phyloP scores from a whole-genome alignment of 768 basidiomycete genomes.

The Tylopilus subfusipes region DNA sequence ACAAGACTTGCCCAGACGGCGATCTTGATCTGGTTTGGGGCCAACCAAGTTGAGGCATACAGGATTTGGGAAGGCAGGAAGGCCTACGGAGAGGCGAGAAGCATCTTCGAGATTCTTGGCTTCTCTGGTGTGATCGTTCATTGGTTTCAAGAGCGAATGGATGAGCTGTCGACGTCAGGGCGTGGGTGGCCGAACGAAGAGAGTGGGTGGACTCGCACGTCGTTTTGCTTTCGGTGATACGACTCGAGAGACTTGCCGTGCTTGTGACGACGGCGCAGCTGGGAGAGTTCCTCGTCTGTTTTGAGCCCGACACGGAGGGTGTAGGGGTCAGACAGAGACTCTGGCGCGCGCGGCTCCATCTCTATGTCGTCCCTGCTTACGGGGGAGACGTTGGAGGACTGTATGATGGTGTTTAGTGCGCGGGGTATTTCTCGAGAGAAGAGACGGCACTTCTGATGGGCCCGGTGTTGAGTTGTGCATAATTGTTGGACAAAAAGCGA shows the following conservation, averaged over 20 bases:
- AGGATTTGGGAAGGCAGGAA: neutral
- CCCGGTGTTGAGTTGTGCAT: neutral
- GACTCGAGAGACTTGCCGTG: conserved; percentile 60
- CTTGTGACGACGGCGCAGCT: conserved; percentile 53
- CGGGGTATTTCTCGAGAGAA: neutral
- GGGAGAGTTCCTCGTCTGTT: conserved; percentile 59
- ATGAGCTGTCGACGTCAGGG: conserved; percentile 60
- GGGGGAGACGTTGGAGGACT: neutral
- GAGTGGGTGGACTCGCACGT: conserved; percentile 40
- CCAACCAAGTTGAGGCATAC: neutral
- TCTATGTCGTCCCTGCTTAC: conserved; percentile 34
- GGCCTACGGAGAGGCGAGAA: conserved; percentile 60
- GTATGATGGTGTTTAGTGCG: neutral
- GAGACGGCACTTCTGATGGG: no score
- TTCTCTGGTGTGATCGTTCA: conserved; percentile 85
- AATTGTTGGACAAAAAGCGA: neutral
- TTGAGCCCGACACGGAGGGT: conserved; percentile 58
- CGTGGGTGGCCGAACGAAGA: neutral
- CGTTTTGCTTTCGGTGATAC: conserved; percentile 72
- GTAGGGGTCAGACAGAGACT: conserved; percentile 57
- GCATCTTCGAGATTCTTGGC: conserved; percentile 67
- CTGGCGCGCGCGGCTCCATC: conserved; percentile 33
- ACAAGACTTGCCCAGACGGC: conserved; percentile 83
- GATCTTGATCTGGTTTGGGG: conserved; percentile 67
- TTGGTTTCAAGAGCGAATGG: conserved; percentile 78